A percentile compares a stretch with the other conserved stretches of the same genome.
Evolutionary conservation across 2,329 filamentous ascomycete genomes (phyloP).

Genomic region (Akanthomyces muscarius): DNA sequence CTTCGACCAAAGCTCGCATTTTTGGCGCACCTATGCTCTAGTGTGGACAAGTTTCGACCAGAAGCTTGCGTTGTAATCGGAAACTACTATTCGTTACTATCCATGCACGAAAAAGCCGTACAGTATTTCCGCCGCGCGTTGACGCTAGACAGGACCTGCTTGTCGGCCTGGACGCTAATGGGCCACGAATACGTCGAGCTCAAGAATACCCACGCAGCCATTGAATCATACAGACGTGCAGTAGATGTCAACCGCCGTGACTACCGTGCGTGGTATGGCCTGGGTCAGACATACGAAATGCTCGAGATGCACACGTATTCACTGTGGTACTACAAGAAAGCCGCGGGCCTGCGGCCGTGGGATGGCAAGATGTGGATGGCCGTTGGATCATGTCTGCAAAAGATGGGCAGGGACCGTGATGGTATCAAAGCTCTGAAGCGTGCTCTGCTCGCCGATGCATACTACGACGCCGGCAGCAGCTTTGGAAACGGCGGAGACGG

Average conservation of each 20-base stretch:
- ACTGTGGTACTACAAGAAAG: constrained; percentile 95
- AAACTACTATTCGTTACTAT: constrained; percentile 94
- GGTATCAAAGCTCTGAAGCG: constrained; percentile 95
- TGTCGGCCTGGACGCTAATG: constrained; percentile 98
- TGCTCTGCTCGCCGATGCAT: constrained; percentile 81
- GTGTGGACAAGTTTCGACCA: constrained; percentile 90
- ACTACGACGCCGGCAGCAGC: constrained; percentile 66
- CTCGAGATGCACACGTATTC: constrained; percentile 98
- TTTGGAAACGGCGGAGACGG: constrained; percentile 45
- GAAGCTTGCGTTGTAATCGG: constrained; percentile 96
- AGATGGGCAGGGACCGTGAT: constrained; percentile 81
- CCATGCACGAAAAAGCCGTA: constrained; percentile 94
- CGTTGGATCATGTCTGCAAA: constrained; percentile 85
- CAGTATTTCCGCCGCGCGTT: constrained; percentile 95
- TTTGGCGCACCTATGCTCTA: constrained; percentile 83
- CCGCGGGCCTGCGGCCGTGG: constrained; percentile 86
- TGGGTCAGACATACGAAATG: constrained; percentile 96
- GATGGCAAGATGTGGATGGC: constrained; percentile 99
- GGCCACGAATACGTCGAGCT: constrained; percentile 98
- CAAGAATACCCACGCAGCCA: constrained; percentile 96
- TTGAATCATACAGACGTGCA: constrained; percentile 91
- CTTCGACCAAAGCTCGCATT: constrained; percentile 86
- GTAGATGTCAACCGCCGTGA: constrained; percentile 95
- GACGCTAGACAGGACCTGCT: constrained; percentile 82
- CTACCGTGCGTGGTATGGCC: constrained; percentile 95